Base-by-base conservation (phyloP, 129 eudicot species). In the Gnaphalium uliginosum region DNA sequence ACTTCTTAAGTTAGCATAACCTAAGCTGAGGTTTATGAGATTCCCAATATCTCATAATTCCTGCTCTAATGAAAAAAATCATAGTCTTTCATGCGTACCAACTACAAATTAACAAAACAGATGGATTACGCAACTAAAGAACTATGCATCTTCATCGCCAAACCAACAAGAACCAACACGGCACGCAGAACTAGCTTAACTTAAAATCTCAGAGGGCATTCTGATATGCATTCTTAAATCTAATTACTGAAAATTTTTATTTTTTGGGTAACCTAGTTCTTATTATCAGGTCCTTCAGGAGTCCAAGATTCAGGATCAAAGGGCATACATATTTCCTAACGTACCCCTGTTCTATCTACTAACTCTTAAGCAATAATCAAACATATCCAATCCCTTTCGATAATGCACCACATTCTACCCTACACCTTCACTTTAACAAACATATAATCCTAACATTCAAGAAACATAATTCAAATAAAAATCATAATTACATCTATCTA, bases 111-210 rank as follows among this genome's bases (percentile, higher is more conserved):
- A n/a, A 46, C n/a, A 18, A 43, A n/a, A n/a, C n/a, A n/a, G 24
- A 73, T 22, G 15, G 33, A 72, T 21, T 32, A 56, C 33, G 43
- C 66, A 56, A 10, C 76, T 32, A 56, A 51, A 58, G 18, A 58
- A 56, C 66, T 9, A 56, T 30, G 11, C 51, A 68, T n/a, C 46
- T 71, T 71, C 53, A 33, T 29, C 66, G 33, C 33, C 48, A 60
- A 60, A 37, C 6, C 60, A 18, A 50, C 18, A 2, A 19, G 27
- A 60, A 37, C 6, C 43, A 18, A 50, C 27, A 2, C 11, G 27
- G 19, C 61, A 19, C 10, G 13, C 61, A 56, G 15, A 6, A 19
- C 26, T 56, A 19, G 10, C 61, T 3, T 50, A 50, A 50, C 6
- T 2, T 2, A 4, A 2, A 50, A 50, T 15, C 19, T 50, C 19